Conservation (phyloP, 495 filamentous ascomycete genomes). For the Podospora conica region DNA sequence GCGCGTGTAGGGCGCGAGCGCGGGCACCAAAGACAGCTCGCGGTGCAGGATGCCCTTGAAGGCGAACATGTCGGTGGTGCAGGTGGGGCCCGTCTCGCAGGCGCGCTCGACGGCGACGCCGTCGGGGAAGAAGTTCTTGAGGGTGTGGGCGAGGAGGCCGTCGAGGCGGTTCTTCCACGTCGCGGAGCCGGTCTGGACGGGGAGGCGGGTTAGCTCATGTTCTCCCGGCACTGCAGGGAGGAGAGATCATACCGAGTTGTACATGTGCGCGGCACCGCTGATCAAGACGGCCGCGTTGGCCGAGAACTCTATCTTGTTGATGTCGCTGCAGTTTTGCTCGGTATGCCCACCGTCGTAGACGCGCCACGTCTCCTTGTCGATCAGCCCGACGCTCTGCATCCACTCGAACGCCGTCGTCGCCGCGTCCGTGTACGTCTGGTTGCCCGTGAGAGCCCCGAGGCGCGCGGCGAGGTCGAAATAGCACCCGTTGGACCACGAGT, state of each 20-base stretch:
- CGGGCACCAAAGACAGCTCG: conserved; percentile 61
- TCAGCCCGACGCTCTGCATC: conserved; percentile 55
- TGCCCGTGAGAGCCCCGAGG: conserved; percentile 65
- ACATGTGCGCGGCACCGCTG: conserved; percentile 68
- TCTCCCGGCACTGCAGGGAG: background rate
- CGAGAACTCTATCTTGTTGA: conserved; percentile 56
- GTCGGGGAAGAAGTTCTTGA: conserved; percentile 5
- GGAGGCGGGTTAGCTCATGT: background rate
- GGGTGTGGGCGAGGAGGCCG: background rate
- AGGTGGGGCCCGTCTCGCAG: conserved; percentile 24
- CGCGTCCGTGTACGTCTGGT: conserved; percentile 69
- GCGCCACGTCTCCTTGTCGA: conserved; percentile 45
- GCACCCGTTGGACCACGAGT: conserved; percentile 58
- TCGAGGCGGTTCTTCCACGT: background rate
- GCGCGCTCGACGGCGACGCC: conserved; percentile 1
- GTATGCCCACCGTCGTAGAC: conserved; percentile 66
- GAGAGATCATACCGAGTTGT: conserved; percentile 52
- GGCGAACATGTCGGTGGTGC: conserved; percentile 63
- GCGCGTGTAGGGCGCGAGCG: conserved; percentile 59
- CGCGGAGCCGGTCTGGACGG: background rate
- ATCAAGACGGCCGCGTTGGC: conserved; percentile 66
- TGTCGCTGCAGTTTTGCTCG: conserved; percentile 49
- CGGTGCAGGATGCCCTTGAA: conserved; percentile 78
- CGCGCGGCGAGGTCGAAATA: conserved; percentile 77
- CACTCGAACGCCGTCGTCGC: conserved; percentile 69